phyloP scores from a whole-genome alignment of 83 land plant genomes.

The Picea engelmannii region DNA sequence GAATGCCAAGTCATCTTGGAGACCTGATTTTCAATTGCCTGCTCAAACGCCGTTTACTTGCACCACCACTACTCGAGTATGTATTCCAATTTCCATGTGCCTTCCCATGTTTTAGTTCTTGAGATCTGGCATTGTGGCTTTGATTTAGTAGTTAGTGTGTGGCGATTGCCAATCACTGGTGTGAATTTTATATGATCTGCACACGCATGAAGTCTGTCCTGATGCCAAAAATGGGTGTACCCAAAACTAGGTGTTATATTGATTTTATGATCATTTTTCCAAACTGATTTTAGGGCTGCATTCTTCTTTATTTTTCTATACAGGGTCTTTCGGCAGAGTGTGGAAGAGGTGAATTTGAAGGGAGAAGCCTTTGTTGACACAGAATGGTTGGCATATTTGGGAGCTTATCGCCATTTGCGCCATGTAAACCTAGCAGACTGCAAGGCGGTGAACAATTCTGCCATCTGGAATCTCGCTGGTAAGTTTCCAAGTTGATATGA shows the following conservation, averaged over 20 bases:
- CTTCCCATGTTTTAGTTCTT: background rate
- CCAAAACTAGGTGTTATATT: too few relatives aligned
- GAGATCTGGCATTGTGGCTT: background rate
- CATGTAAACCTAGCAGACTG: slow-evolving; percentile 65
- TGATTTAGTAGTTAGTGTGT: background rate
- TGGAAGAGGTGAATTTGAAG: slow-evolving; percentile 72
- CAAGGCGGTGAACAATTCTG: slow-evolving; percentile 57
- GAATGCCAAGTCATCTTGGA: slow-evolving; percentile 80
- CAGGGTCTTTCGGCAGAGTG: slow-evolving; percentile 75
- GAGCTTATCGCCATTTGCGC: slow-evolving; percentile 73
- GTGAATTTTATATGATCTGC: too few relatives aligned
- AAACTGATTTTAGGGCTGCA: slow-evolving; percentile 3
- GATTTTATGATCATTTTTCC: background rate
- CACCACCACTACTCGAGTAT: slow-evolving; percentile 87
- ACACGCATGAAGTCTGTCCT: too few relatives aligned
- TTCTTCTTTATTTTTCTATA: slow-evolving; percentile 7
- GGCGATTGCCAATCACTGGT: too few relatives aligned
- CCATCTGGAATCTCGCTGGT: slow-evolving; percentile 82
- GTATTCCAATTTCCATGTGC: slow-evolving; percentile 9
- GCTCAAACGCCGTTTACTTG: slow-evolving; percentile 54
- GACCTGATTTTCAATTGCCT: slow-evolving; percentile 71
- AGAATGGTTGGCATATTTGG: slow-evolving; percentile 97
- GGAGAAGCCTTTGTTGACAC: slow-evolving; percentile 74
- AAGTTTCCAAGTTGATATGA: background rate
- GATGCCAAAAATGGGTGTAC: background rate